Percentiles rank a stretch among this genome's conserved stretches.
phyloP scores from a whole-genome alignment of 495 filamentous ascomycete species.

The Hypoxylon trugodes region DNA sequence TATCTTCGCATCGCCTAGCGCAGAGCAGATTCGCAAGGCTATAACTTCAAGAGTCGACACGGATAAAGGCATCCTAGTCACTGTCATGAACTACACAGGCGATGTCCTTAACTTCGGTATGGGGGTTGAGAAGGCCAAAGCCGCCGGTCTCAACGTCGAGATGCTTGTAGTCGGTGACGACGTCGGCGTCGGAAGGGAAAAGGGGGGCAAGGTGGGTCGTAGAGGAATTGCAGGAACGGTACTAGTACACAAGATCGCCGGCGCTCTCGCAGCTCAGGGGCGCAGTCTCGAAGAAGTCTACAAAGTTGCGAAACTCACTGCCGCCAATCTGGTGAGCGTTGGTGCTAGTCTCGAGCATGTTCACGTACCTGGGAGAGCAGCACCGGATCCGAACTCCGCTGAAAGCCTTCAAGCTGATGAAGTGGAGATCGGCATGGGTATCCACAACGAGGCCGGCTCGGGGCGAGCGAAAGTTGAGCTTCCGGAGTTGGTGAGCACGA shows the following conservation, averaged over 20 bases:
- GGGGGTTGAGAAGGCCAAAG: slow-evolving; percentile 90
- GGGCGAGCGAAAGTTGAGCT: slow-evolving; percentile 73
- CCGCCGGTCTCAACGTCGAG: slow-evolving; percentile 79
- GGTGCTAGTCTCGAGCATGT: slow-evolving; percentile 88
- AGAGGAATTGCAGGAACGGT: slow-evolving; percentile 92
- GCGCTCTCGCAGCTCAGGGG: slow-evolving; percentile 82
- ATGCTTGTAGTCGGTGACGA: slow-evolving; percentile 98
- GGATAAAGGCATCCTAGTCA: slow-evolving; percentile 75
- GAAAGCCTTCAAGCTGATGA: slow-evolving; percentile 71
- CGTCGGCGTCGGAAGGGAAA: slow-evolving; percentile 84
- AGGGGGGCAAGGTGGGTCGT: slow-evolving; percentile 89
- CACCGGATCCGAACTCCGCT: slow-evolving; percentile 45
- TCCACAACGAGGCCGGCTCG: slow-evolving; percentile 94
- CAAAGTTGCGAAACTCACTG: slow-evolving; percentile 72
- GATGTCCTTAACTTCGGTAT: slow-evolving; percentile 97
- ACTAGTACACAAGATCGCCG: slow-evolving; percentile 86
- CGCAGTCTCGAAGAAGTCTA: slow-evolving; percentile 70
- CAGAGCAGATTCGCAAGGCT: slow-evolving; percentile 84
- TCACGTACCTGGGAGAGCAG: slow-evolving; percentile 83
- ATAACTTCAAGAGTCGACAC: slow-evolving; percentile 75
- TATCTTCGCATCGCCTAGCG: slow-evolving; percentile 89
- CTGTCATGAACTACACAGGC: slow-evolving; percentile 76
- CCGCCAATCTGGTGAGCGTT: slow-evolving; percentile 83
- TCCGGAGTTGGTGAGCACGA: slow-evolving; percentile 73
- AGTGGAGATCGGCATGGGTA: slow-evolving; percentile 97